Evolutionary conservation across 2,329 filamentous ascomycete genomes (phyloP).

Genomic region (Neofusicoccum sp.): DNA sequence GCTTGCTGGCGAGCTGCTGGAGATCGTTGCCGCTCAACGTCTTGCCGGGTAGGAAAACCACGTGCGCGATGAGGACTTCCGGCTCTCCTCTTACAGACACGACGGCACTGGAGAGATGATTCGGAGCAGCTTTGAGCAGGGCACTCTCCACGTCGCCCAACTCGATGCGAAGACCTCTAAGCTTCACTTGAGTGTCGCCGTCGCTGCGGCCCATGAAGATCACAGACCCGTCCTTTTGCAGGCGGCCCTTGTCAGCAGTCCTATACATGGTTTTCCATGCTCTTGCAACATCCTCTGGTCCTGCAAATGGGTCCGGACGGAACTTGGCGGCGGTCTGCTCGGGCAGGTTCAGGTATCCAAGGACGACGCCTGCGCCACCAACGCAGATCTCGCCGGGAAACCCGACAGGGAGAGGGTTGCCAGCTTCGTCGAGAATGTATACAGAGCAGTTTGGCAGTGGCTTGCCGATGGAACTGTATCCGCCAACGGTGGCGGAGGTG

Average conservation of each 20-base stretch:
- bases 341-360: slow-evolving; percentile 35
- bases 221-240: slow-evolving; percentile 36
- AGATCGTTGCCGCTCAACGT: slow-evolving; percentile 11
- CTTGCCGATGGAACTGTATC: slow-evolving; percentile 26
- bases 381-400: slow-evolving; percentile 45
- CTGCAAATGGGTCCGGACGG: slow-evolving; percentile 1
- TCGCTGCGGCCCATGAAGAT: slow-evolving; percentile 24
- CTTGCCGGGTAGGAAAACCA: slow-evolving; percentile 27
- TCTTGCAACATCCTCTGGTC: not conserved
- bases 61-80: slow-evolving; percentile 29
- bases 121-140: slow-evolving; percentile 29
- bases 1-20: slow-evolving; percentile 21
- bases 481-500: slow-evolving; percentile 26
- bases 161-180: slow-evolving; percentile 42
- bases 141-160: slow-evolving; percentile 38
- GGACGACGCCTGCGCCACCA: slow-evolving; percentile 37
- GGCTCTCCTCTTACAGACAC: slow-evolving; percentile 25
- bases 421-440: slow-evolving; percentile 43
- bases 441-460: slow-evolving; percentile 36
- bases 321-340: slow-evolving; percentile 25
- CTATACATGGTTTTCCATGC: slow-evolving; percentile 34
- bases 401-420: slow-evolving; percentile 40
- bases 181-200: slow-evolving; percentile 27
- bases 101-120: slow-evolving; percentile 28
- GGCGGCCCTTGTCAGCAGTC: slow-evolving; percentile 41